Evolutionary conservation across 805 yeast genomes (phyloP).

Genomic region (Zygotorulaspora danielsina): DNA sequence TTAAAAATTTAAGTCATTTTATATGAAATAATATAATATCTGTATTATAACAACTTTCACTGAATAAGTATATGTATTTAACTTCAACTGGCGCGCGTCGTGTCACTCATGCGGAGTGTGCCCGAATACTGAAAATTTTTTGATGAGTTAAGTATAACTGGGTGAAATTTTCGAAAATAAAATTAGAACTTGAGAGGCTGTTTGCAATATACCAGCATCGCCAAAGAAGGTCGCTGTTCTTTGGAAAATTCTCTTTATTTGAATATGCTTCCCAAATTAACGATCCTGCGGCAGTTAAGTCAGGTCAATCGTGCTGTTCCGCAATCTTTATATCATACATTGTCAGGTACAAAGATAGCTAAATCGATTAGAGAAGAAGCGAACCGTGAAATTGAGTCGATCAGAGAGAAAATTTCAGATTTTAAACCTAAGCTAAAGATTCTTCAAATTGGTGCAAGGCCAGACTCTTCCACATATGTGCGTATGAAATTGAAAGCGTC

Average conservation of each 20-base stretch:
- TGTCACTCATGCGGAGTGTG: too few relatives aligned
- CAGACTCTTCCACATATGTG: constrained; percentile 78
- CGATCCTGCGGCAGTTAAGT: constrained; percentile 7
- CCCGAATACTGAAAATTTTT: background rate
- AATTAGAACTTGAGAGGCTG: too few relatives aligned
- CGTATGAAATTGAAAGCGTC: constrained; percentile 78
- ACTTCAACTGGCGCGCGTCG: background rate
- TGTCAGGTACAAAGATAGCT: constrained; percentile 49
- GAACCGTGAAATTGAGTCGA: constrained; percentile 33
- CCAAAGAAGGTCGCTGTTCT: too few relatives aligned
- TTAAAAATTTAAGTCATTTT: constrained; percentile 1
- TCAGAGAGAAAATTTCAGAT: constrained; percentile 40
- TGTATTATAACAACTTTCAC: background rate
- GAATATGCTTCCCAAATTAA: constrained; percentile 11
- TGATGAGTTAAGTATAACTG: background rate
- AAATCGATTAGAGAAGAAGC: constrained; percentile 44
- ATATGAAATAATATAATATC: background rate
- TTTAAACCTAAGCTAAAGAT: constrained; percentile 66
- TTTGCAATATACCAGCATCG: too few relatives aligned
- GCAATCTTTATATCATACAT: constrained; percentile 27
- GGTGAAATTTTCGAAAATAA: background rate
- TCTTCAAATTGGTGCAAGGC: constrained; percentile 72
- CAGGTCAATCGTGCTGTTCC: constrained; percentile 5
- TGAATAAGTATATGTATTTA: too few relatives aligned
- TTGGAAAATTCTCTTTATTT: too few relatives aligned